Base-by-base conservation (phyloP, 164 flowering plant species). In the Aristolochia contorta region DNA sequence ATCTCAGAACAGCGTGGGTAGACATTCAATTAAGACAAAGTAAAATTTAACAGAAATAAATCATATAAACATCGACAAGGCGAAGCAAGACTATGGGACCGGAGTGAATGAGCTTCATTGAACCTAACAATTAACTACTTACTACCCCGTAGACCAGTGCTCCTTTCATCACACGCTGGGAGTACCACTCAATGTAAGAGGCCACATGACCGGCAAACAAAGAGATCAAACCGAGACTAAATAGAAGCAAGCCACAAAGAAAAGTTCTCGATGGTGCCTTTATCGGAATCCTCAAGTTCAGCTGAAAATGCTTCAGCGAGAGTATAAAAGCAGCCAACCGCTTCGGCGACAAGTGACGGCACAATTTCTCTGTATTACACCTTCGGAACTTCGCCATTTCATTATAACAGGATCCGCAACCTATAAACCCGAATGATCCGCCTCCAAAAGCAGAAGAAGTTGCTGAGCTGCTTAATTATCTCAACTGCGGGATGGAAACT, bases 171-270 rank as follows among this genome's bases (percentile, higher is more conserved):
- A 89, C 64, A 22, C 79, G 77, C 60, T 84, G 89, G 5, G 94
- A 81, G 71, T 93, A 84, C 84, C 87, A 80, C 32, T 89, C 97
- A n/a, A 87, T 81, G 75, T 90, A 78, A 62, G 94, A 82, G 1
- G 80, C 95, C 37, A 88, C 75, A 61, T 88, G 87, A 5, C 97
- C 96, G 14, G 83, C 85, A 67, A 86, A 80, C 32, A 93, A 69
- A 15, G 99, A 93, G 60, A 90, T 78, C 67, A 93, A 68, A 24
- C 97, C 95, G 57, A 93, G 52, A 15, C 68, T 80, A 54, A 90
- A 93, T 2, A 93, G 83, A 87, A 87, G 69, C 45, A 74, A 45
- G 3, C 96, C 99, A 54, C 94, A 88, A 1, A 87, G 54, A 37
- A 73, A 43, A 20, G 93, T 62, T 80, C 86, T 70, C 13, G 87